A percentile compares a stretch with the other conserved stretches of the same genome.
Conservation (phyloP, 176 grass and related monocot genomes). For the Oryza meyeriana region DNA sequence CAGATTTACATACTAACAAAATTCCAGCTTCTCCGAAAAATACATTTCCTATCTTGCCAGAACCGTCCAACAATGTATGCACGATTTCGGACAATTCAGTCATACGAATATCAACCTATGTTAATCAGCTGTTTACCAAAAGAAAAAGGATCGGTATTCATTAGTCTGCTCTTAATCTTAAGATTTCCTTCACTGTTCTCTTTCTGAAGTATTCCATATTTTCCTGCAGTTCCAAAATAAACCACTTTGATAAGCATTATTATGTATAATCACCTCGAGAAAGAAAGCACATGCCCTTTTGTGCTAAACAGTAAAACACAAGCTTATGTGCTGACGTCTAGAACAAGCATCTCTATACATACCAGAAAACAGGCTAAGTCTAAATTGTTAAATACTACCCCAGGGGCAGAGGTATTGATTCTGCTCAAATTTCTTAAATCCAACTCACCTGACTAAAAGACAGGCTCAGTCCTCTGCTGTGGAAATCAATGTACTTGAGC, state of each 20-base stretch:
- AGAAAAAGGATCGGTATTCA: background rate
- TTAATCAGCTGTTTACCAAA: conserved; percentile 9
- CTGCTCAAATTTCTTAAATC: background rate
- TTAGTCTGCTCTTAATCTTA: conserved; percentile 69
- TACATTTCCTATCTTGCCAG: background rate
- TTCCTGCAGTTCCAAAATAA: conserved; percentile 47
- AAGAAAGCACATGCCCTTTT: background rate
- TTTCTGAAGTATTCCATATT: conserved; percentile 87
- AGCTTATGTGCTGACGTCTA: background rate
- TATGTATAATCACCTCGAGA: background rate
- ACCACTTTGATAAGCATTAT: background rate
- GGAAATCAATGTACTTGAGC: conserved; percentile 92
- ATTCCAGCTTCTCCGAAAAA: background rate
- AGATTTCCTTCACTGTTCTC: conserved; percentile 76
- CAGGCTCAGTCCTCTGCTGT: conserved; percentile 59
- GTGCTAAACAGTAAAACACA: background rate
- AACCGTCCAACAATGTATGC: conserved; percentile 7
- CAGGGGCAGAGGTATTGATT: background rate
- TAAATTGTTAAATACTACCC: background rate
- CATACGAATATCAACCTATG: background rate
- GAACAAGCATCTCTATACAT: background rate
- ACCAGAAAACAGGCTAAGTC: background rate
- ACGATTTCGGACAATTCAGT: background rate
- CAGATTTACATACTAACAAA: background rate
- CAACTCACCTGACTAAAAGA: conserved; percentile 63